Percentiles rank a stretch among this genome's conserved stretches.
phyloP scores from a whole-genome alignment of 2,329 filamentous ascomycete genomes.

The Ustulina deusta region DNA sequence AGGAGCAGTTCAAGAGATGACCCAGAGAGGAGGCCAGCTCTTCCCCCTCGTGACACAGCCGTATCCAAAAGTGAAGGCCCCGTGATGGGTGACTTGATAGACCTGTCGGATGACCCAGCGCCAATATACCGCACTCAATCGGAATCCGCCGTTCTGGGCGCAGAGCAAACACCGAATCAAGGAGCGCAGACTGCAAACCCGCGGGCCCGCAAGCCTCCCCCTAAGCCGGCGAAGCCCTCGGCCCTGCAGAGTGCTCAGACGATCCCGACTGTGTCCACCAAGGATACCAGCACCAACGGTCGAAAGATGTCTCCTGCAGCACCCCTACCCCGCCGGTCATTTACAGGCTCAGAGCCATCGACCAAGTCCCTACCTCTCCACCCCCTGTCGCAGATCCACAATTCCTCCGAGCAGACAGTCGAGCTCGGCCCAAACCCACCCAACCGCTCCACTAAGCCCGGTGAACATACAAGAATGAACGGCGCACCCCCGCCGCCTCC shows the following conservation, averaged over 20 bases:
- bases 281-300: constrained; percentile 14
- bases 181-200: constrained; percentile 49
- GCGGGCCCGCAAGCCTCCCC: constrained; percentile 54
- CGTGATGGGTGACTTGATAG: constrained; percentile 70
- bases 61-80: constrained; percentile 52
- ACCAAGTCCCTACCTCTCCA: constrained; percentile 44
- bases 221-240: constrained; percentile 68
- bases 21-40: constrained; percentile 45
- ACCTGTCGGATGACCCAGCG: constrained; percentile 67
- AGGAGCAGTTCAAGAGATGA: constrained; percentile 41
- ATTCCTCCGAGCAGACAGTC: constrained; percentile 51
- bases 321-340: constrained; percentile 54
- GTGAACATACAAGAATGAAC: constrained; percentile 28
- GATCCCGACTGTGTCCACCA: constrained; percentile 37
- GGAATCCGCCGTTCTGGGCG: constrained; percentile 43
- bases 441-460: neutral
- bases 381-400: constrained; percentile 58
- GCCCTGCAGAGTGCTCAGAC: constrained; percentile 61
- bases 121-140: constrained; percentile 53
- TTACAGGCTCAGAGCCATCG: constrained; percentile 36
- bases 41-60: constrained; percentile 51
- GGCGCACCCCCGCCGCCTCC: constrained; percentile 59
- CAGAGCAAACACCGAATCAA: constrained; percentile 21
- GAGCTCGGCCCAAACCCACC: constrained; percentile 6
- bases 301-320: constrained; percentile 50